Conservation (phyloP, 2,329 filamentous ascomycete genomes). For the Clonostachys solani region DNA sequence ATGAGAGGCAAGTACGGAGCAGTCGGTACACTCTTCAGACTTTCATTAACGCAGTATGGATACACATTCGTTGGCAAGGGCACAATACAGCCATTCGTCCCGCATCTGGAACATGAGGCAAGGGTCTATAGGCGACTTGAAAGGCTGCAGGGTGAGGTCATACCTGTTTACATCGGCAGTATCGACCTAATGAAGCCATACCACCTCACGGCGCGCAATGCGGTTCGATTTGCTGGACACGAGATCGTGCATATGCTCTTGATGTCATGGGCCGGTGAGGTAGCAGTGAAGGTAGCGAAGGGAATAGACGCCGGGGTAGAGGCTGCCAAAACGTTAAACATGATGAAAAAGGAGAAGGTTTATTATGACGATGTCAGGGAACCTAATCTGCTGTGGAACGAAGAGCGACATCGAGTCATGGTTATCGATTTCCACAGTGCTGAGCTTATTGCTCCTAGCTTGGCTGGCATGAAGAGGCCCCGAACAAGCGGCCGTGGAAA, state of each 20-base stretch:
- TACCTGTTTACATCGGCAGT: slow-evolving; percentile 30
- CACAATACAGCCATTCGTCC: slow-evolving; percentile 22
- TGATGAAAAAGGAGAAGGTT: no score
- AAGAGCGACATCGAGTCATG: no score
- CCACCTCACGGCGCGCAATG: slow-evolving; percentile 5
- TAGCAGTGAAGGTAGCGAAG: slow-evolving; percentile 11
- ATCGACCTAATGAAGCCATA: slow-evolving; percentile 16
- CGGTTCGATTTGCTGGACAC: slow-evolving; percentile 13
- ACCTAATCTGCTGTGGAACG: no score
- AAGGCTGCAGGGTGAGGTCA: slow-evolving; percentile 21
- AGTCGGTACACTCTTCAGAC: slow-evolving; percentile 31
- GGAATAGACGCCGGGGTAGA: no score
- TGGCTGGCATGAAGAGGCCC: no score
- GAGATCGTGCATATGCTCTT: slow-evolving; percentile 24
- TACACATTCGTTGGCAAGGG: slow-evolving; percentile 39
- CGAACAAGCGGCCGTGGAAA: no score
- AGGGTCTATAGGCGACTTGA: slow-evolving; percentile 25
- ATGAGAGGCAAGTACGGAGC: slow-evolving; percentile 19
- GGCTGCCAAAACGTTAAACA: no score
- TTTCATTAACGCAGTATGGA: slow-evolving; percentile 31
- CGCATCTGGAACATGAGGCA: slow-evolving; percentile 26
- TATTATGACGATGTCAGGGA: no score
- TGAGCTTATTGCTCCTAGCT: no score
- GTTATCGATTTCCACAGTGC: no score
- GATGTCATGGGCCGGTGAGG: slow-evolving; percentile 17